phyloP scores from a whole-genome alignment of 1,284 basidiomycete species.

The Phellopilus nigrolimitatus region DNA sequence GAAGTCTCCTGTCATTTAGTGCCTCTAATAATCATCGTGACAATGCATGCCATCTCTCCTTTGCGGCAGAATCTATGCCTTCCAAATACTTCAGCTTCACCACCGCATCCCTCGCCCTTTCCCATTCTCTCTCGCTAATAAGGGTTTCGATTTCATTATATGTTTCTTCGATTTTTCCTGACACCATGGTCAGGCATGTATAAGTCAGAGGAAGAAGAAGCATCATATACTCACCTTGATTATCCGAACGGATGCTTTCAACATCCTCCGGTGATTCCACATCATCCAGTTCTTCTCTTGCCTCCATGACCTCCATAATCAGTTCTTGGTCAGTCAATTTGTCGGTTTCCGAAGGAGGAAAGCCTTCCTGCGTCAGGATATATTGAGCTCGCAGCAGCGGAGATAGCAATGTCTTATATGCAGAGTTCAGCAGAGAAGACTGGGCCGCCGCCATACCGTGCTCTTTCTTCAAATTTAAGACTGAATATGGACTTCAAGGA shows the following conservation, averaged over 20 bases:
- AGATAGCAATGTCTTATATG: conserved; percentile 62
- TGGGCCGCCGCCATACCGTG: conserved; percentile 56
- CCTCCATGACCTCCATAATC: conserved; percentile 77
- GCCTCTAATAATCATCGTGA: too few relatives aligned
- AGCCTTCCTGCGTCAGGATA: conserved; percentile 59
- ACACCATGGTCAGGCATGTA: too few relatives aligned
- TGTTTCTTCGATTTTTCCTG: conserved; percentile 53
- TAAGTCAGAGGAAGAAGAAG: background rate
- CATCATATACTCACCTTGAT: conserved; percentile 48
- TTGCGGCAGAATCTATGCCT: conserved; percentile 68
- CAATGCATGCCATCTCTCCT: conserved; percentile 28
- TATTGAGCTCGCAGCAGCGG: conserved; percentile 69
- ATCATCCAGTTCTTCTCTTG: conserved; percentile 75
- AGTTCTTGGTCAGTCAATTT: conserved; percentile 69
- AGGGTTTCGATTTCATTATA: conserved; percentile 45
- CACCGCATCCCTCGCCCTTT: conserved; percentile 50
- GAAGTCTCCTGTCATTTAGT: too few relatives aligned
- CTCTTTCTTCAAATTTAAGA: conserved; percentile 40
- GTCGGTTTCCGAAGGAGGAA: conserved; percentile 68
- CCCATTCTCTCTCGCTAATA: conserved; percentile 54
- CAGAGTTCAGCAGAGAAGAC: conserved; percentile 72
- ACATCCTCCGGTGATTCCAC: conserved; percentile 50
- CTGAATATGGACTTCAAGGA: background rate
- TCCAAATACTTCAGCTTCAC: conserved; percentile 75
- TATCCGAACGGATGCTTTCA: conserved; percentile 47